Evolutionary conservation across 1,139 yeast genomes (phyloP).

Genomic region (Candida anutae): DNA sequence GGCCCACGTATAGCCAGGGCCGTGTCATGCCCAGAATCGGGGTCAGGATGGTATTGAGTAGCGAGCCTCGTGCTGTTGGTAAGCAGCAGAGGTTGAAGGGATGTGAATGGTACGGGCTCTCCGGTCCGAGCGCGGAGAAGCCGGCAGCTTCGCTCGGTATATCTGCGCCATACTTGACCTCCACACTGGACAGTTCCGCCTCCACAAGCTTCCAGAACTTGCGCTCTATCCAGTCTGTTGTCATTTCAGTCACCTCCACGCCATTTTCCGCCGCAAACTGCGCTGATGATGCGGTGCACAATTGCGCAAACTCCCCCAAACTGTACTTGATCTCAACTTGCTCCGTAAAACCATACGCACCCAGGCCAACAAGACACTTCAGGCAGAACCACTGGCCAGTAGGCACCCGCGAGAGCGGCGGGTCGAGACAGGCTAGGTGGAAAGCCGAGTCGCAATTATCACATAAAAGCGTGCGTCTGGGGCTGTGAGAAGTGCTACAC

Average conservation of each 20-base stretch:
- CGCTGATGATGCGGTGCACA: constrained; percentile 45
- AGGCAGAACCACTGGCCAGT: constrained; percentile 72
- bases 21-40: constrained; percentile 75
- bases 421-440: constrained; percentile 57
- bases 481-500: constrained; percentile 22
- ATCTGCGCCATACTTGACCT: constrained; percentile 73
- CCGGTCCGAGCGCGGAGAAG: constrained; percentile 40
- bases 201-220: constrained; percentile 58
- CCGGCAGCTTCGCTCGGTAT: constrained; percentile 67
- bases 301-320: constrained; percentile 49
- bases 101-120: constrained; percentile 39
- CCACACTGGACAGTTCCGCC: constrained; percentile 36
- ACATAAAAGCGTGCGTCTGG: constrained; percentile 50
- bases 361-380: constrained; percentile 75
- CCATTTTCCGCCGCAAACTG: constrained; percentile 26
- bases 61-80: constrained; percentile 59
- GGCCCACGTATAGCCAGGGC: constrained; percentile 77
- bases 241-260: constrained; percentile 21
- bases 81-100: constrained; percentile 63
- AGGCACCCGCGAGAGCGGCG: constrained; percentile 45
- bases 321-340: constrained; percentile 50
- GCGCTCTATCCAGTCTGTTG: constrained; percentile 40
- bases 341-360: constrained; percentile 85
- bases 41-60: constrained; percentile 51
- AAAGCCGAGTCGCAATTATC: constrained; percentile 67